A percentile compares a stretch with the other conserved stretches of the same genome.
Evolutionary conservation across 225 moss, liverwort and hornwort genomes (phyloP).

Genomic region (Asterella californica): DNA sequence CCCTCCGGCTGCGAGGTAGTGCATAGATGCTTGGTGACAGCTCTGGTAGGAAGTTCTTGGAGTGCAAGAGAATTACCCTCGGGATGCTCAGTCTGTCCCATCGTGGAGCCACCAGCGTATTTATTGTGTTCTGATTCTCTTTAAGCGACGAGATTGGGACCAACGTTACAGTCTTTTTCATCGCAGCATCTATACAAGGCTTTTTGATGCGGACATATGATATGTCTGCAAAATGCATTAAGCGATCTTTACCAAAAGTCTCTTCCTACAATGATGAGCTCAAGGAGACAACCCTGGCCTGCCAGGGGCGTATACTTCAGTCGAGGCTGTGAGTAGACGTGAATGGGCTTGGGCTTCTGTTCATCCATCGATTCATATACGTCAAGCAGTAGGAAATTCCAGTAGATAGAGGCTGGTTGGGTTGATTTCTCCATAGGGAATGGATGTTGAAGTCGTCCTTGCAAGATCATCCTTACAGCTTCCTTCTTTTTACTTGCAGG

Average conservation of each 20-base stretch:
- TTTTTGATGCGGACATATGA: neutral
- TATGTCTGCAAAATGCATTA: neutral
- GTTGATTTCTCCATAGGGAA: neutral
- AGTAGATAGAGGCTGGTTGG: neutral
- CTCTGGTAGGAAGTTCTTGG: neutral
- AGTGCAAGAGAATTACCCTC: neutral
- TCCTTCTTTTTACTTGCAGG: neutral
- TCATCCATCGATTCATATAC: neutral
- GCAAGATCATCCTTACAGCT: neutral
- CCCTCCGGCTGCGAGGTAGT: neutral
- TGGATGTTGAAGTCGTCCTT: neutral
- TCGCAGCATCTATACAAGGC: neutral
- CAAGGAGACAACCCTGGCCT: neutral
- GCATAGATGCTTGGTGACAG: neutral
- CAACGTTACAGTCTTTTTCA: neutral
- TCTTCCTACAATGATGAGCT: neutral
- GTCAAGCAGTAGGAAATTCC: neutral
- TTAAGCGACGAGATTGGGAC: neutral
- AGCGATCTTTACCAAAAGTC: neutral
- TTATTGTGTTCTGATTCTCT: neutral
- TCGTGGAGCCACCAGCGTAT: neutral
- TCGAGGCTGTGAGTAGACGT: neutral
- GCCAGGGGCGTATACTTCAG: neutral
- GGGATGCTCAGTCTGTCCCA: neutral
- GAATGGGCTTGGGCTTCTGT: conserved; percentile 1